These are phyloP conservation scores for Polytrichum commune DNA, from an alignment of 225 moss, liverwort and hornwort genomes.

Conservation along the genomic window DNA sequence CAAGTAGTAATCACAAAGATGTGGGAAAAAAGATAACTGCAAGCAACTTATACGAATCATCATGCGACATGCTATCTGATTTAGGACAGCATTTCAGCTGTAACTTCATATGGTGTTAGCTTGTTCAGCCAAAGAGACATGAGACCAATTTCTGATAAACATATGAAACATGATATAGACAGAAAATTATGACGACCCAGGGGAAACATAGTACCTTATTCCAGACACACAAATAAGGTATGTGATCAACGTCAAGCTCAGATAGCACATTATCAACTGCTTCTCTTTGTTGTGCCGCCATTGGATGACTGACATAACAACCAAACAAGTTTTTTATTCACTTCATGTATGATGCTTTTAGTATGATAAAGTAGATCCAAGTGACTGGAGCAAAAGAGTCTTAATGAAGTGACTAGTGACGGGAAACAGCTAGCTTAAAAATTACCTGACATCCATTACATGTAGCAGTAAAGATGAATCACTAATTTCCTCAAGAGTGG, in stretches of 20 bases:
- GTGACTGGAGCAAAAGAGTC: too few relatives aligned
- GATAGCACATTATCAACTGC: constrained; percentile 78
- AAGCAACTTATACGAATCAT: too few relatives aligned
- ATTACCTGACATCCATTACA: constrained; percentile 90
- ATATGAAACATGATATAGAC: background rate
- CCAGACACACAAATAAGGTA: constrained; percentile 86
- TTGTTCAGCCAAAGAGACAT: too few relatives aligned
- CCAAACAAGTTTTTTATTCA: too few relatives aligned
- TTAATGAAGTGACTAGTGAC: too few relatives aligned
- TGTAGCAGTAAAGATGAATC: constrained; percentile 91
- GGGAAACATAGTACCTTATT: constrained; percentile 67
- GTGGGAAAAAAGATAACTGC: background rate
- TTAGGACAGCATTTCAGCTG: too few relatives aligned
- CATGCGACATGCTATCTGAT: too few relatives aligned
- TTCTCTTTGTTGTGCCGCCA: constrained; percentile 86
- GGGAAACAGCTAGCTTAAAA: background rate
- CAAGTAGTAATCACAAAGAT: background rate
- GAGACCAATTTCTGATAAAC: background rate
- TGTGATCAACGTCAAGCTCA: constrained; percentile 80
- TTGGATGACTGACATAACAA: constrained; percentile 69
- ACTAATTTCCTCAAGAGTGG: constrained; percentile 95
- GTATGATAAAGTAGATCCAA: too few relatives aligned
- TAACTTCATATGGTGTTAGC: too few relatives aligned
- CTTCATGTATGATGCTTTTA: too few relatives aligned
- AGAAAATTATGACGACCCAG: background rate